Evolutionary conservation across 179 eudicot genomes (phyloP).

Genomic region (Spinacia oleracea): DNA sequence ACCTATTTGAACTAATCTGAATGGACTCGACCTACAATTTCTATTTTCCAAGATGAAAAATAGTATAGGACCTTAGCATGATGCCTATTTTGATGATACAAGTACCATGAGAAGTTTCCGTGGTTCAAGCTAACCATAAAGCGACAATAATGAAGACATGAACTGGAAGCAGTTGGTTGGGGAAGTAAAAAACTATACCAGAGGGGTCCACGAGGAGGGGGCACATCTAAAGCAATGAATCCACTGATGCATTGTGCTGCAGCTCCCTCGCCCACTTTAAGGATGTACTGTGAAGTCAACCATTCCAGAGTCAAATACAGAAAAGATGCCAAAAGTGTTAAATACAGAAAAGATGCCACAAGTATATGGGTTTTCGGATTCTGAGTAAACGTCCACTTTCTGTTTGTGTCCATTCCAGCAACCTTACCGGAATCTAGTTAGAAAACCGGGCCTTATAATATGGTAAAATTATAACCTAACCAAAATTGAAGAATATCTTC

Average conservation of each 20-base stretch:
- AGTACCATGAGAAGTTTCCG: neutral
- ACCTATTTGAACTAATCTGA: neutral
- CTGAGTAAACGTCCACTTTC: neutral
- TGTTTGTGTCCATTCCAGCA: neutral
- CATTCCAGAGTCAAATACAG: slow-evolving; percentile 4
- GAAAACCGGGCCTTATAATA: neutral
- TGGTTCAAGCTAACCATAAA: neutral
- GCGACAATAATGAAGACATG: neutral
- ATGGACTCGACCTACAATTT: neutral
- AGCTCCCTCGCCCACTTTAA: slow-evolving; percentile 76
- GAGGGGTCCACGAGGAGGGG: slow-evolving; percentile 95
- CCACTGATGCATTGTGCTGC: slow-evolving; percentile 86
- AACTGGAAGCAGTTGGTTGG: neutral
- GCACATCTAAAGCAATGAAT: slow-evolving; percentile 72
- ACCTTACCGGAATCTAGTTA: neutral
- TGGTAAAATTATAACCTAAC: neutral
- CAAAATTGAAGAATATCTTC: neutral
- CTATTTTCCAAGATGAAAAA: neutral
- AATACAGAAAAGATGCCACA: slow-evolving; percentile 1
- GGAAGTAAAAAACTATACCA: slow-evolving; percentile 48
- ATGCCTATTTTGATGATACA: neutral
- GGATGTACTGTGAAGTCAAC: slow-evolving; percentile 56
- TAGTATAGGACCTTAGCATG: neutral
- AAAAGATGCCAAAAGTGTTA: slow-evolving; percentile 15
- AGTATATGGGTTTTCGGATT: neutral